A percentile compares a stretch with the other conserved stretches of the same genome.
Conservation (phyloP, 2,329 filamentous ascomycete species). For the Trichothecium sympodiale region DNA sequence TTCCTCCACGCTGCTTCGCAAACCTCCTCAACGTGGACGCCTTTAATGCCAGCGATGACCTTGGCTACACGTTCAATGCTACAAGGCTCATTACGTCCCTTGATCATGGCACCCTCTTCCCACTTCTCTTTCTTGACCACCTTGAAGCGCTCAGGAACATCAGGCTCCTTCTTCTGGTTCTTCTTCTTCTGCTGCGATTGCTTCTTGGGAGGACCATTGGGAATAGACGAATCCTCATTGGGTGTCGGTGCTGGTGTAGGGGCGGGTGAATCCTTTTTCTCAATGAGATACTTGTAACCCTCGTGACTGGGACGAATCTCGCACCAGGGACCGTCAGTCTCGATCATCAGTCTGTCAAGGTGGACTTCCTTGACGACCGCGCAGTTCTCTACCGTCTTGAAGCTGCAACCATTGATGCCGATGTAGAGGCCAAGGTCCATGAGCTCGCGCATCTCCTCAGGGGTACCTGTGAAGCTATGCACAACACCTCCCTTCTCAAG, state of each 20-base stretch:
- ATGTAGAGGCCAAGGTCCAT: slow-evolving; percentile 76
- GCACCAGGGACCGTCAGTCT: slow-evolving; percentile 97
- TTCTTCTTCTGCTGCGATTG: slow-evolving; percentile 30
- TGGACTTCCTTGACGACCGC: slow-evolving; percentile 71
- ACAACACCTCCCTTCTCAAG: slow-evolving; percentile 73
- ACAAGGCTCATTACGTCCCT: slow-evolving; percentile 88
- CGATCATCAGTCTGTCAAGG: slow-evolving; percentile 75
- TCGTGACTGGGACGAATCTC: slow-evolving; percentile 87
- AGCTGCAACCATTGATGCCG: slow-evolving; percentile 91
- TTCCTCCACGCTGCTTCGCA: slow-evolving; percentile 80
- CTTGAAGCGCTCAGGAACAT: slow-evolving; percentile 63
- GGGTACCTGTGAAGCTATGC: slow-evolving; percentile 86
- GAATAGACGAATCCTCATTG: background rate
- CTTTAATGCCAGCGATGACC: slow-evolving; percentile 80
- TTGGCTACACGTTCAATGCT: slow-evolving; percentile 79
- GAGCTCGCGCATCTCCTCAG: slow-evolving; percentile 72
- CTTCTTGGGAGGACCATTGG: slow-evolving; percentile 2
- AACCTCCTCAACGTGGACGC: slow-evolving; percentile 66
- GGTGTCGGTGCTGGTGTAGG: slow-evolving; percentile 6
- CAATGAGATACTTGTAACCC: slow-evolving; percentile 58
- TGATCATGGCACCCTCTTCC: slow-evolving; percentile 78
- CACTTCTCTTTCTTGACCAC: slow-evolving; percentile 95
- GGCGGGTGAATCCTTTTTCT: slow-evolving; percentile 20
- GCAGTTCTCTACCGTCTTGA: slow-evolving; percentile 90
- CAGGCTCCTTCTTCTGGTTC: slow-evolving; percentile 49